Base-by-base conservation (phyloP, 176 grass and related monocot species). In the Avena atlantica region DNA sequence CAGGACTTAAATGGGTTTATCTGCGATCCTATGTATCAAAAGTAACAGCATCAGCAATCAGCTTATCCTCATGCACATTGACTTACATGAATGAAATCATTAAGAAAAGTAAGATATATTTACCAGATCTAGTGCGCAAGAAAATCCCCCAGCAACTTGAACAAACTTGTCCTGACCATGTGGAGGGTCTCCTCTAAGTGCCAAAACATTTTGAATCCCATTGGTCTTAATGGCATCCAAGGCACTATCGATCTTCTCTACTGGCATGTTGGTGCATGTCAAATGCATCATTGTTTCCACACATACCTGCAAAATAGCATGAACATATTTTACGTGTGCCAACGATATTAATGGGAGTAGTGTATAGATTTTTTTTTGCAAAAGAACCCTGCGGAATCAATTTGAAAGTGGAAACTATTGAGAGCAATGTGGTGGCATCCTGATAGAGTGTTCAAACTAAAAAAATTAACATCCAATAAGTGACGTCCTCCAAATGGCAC, bases 241-340 rank as follows among this genome's bases (percentile, higher is more conserved):
- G 75, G 92, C 95, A 89, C 89, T 86, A 53, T 97, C 90, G 36
- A 97, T 97, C 82, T 97, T 94, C 88, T 97, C 95, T 47, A 97
- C 80, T 42, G 90, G 95, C 95, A 97, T 97, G 80, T 97, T 97
- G 61, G 92, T 97, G 81, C 95, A 97, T 84, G 95, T 97, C 83
- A 97, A 86, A 70, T 97, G 95, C 95, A 97, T 97, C 95, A 97
- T 97, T 70, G 95, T 91, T 92, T 97, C 95, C 58, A 97, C 95
- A 3, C 95, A 97, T 4, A 97, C 82, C 95, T 97, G 62, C 59
- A 86, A 79, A 86, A 85, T 55, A 56, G 6, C 51, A 47, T 3
- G 3, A 5, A 55, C 21, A 86, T 56, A 65, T 62, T 47, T 44
- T 81, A 78, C 7, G 78, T 34, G 0, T 13, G 59, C 60, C 16